Conservation (phyloP, 257 asterid species). For the Penstemon newberryi region DNA sequence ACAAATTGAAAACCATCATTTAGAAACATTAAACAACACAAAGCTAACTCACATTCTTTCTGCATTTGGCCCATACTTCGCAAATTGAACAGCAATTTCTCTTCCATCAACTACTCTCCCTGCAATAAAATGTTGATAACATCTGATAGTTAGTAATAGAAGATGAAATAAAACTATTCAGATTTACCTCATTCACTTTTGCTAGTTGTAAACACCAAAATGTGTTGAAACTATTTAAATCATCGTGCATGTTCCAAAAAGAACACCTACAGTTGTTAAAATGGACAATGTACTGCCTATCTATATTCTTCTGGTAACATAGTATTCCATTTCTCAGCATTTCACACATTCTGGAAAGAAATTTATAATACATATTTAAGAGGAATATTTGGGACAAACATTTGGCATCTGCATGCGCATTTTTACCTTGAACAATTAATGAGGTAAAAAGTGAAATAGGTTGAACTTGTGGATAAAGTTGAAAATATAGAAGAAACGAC, state of each 20-base stretch:
- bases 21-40: background rate
- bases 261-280: background rate
- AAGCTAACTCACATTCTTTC: constrained; percentile 37
- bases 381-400: background rate
- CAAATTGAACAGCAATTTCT: constrained; percentile 41
- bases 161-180: too few relatives aligned
- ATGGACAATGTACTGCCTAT: background rate
- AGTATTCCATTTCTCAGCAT: background rate
- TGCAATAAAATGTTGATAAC: constrained; percentile 9
- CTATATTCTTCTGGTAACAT: background rate
- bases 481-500: background rate
- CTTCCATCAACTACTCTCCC: constrained; percentile 42
- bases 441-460: background rate
- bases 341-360: background rate
- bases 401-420: background rate
- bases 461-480: background rate
- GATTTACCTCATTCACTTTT: too few relatives aligned
- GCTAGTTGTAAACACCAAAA: too few relatives aligned
- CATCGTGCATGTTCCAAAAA: background rate
- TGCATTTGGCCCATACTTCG: constrained; percentile 41
- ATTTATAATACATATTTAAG: background rate
- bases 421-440: background rate
- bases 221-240: background rate
- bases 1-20: too few relatives aligned
- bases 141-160: background rate